These are phyloP conservation scores for Aspergillus quadricinctus DNA, from an alignment of 2,329 filamentous ascomycete genomes.

Conservation along the genomic window DNA sequence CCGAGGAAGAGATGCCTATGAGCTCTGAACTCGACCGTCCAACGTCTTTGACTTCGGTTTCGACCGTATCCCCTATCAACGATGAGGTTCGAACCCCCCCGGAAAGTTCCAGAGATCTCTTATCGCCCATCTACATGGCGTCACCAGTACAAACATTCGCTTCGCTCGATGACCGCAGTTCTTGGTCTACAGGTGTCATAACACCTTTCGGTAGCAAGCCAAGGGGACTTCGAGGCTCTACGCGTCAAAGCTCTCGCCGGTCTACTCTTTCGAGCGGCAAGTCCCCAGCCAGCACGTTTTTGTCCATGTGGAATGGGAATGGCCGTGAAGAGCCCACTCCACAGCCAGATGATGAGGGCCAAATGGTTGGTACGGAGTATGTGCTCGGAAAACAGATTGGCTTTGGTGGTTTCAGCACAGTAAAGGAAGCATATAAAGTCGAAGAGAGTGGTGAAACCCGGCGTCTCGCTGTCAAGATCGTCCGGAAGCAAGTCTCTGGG, in stretches of 20 bases:
- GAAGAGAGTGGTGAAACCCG: slow-evolving; percentile 52
- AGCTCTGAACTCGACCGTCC: slow-evolving; percentile 32
- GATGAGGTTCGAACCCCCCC: slow-evolving; percentile 42
- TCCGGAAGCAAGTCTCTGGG: slow-evolving; percentile 55
- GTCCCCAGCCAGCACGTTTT: slow-evolving; percentile 56
- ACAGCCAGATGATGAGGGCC: slow-evolving; percentile 63
- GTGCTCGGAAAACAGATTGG: slow-evolving; percentile 64
- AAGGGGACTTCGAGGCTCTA: slow-evolving; percentile 31
- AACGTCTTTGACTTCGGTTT: slow-evolving; percentile 42
- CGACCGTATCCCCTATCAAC: slow-evolving; percentile 38
- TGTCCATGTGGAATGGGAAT: slow-evolving; percentile 51
- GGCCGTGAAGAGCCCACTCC: slow-evolving; percentile 36
- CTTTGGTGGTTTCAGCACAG: slow-evolving; percentile 61
- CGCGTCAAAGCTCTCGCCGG: slow-evolving; percentile 40
- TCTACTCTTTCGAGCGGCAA: slow-evolving; percentile 50
- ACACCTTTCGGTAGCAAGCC: slow-evolving; percentile 34
- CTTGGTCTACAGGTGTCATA: slow-evolving; percentile 33
- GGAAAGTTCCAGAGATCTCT: slow-evolving; percentile 29
- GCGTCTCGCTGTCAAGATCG: slow-evolving; percentile 60
- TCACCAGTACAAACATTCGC: slow-evolving; percentile 34
- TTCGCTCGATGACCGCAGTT: slow-evolving; percentile 38
- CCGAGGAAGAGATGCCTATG: slow-evolving; percentile 20
- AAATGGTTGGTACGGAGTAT: slow-evolving; percentile 62
- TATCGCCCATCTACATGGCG: slow-evolving; percentile 36
- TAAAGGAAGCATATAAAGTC: slow-evolving; percentile 64